Conservation (phyloP, 345 rosid genomes). For the rapeseed (Brassica napus) region DNA sequence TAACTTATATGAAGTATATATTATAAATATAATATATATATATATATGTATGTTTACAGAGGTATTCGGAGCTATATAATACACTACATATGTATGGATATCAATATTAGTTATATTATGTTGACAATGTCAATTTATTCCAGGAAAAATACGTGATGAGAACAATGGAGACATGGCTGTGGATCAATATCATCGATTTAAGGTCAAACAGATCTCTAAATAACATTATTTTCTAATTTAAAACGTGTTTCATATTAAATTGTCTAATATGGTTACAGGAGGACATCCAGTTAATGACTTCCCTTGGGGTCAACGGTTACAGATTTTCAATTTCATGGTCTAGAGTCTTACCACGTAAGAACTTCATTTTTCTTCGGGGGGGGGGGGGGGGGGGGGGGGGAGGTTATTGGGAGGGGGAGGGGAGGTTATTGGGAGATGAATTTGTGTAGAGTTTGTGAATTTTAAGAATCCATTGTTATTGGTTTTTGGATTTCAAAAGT, state of each 20-base stretch:
- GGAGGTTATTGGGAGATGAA: too few relatives aligned
- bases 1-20: neutral
- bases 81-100: neutral
- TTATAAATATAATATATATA: neutral
- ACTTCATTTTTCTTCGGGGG: neutral
- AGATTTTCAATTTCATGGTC: conserved; percentile 89
- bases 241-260: neutral
- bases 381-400: too few relatives aligned
- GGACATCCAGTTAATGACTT: conserved; percentile 61
- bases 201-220: conserved; percentile 12
- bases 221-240: neutral
- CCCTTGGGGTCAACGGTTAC: conserved; percentile 65
- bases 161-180: conserved; percentile 42
- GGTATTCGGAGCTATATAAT: neutral
- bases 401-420: too few relatives aligned
- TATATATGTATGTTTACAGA: neutral
- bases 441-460: too few relatives aligned
- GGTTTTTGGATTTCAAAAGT: too few relatives aligned
- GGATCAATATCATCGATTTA: conserved; percentile 39
- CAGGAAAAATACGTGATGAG: conserved; percentile 39
- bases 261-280: conserved; percentile 45
- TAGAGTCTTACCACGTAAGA: conserved; percentile 72
- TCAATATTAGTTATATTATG: neutral
- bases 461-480: too few relatives aligned
- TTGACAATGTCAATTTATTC: conserved; percentile 6